Base-by-base conservation (phyloP, 345 rosid species). In the Bruguiera sexangula region DNA sequence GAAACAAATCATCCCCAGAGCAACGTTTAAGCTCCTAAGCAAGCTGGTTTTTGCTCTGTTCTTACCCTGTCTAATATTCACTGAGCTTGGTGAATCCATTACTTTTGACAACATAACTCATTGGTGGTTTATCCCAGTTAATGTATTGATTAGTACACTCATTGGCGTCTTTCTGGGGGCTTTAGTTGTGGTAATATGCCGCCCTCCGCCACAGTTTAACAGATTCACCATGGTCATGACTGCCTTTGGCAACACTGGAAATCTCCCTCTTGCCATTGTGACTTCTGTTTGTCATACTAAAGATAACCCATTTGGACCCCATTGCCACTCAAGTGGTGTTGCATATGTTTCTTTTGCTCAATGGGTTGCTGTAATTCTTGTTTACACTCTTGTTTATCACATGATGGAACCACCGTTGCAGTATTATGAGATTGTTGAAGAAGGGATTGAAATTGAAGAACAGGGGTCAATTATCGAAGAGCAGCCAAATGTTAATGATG, bases 71-170 rank as follows among this genome's bases (percentile, higher is more conserved):
- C 69, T 95, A 5, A 92, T 92, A 68, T 95, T 95, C 65, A 90
- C 97, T 1, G 92, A 88, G 83, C 86, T 92, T 18, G 99, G 97
- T 34, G 94, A 88, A 83, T 82, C 81, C 73, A 83, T 92, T 71
- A 83, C 96, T 1, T 63, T 90, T 3, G 69, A 79, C 6, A 88
- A 82, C 76, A 69, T 88, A 27, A 58, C 63, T 53, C 81, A 70
- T 18, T 92, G 99, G 99, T 95, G 99, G 99, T 88, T 95, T 72
- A 89, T 95, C 70, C 99, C 99, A 0, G 86, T 90, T 53, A 92
- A 92, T 76, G 97, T 95, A 59, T 50, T 95, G 16, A 50, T 95
- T 39, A 88, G 97, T 71, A 86, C 96, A 4, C 0, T 84, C 3
- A 66, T 87, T 20, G 99, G 93, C 9, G 80, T 84, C 67, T 74